Evolutionary conservation across 495 filamentous ascomycete genomes (phyloP).

Genomic region (Aspergillus campestris): DNA sequence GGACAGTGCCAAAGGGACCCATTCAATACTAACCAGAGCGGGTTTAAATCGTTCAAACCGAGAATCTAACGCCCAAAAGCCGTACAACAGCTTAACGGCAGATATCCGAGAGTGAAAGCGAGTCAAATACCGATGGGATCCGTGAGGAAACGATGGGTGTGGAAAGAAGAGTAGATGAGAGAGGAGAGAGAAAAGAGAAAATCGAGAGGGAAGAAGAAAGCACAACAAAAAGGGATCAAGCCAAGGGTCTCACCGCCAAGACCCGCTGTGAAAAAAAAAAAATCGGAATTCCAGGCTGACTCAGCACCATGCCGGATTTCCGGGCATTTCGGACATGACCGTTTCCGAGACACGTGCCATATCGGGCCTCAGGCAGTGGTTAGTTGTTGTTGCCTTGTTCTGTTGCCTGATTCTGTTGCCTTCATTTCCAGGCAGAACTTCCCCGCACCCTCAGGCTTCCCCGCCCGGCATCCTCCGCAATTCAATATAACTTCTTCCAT

Average conservation of each 20-base stretch:
- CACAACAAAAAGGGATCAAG: conserved; percentile 10
- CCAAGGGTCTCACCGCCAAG: background rate
- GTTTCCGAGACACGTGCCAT: background rate
- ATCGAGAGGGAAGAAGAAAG: conserved; percentile 1
- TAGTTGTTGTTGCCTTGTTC: background rate
- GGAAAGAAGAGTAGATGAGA: conserved; percentile 3
- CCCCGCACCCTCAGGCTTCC: conserved; percentile 21
- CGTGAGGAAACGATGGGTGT: conserved; percentile 3
- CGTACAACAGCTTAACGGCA: conserved; percentile 4
- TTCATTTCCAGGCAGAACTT: conserved; percentile 5
- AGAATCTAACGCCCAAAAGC: conserved; percentile 5
- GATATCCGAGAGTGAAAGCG: conserved; percentile 5
- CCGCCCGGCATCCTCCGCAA: conserved; percentile 9
- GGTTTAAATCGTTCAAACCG: conserved; percentile 4
- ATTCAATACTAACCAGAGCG: conserved; percentile 15
- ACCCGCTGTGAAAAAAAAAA: background rate
- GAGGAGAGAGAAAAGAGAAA: conserved; percentile 8
- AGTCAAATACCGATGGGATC: conserved; percentile 8
- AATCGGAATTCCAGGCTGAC: background rate
- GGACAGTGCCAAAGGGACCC: conserved; percentile 8
- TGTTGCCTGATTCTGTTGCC: too few relatives aligned
- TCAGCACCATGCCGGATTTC: background rate
- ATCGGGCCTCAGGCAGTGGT: background rate
- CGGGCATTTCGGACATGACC: background rate
- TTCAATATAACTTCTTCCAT: conserved; percentile 2